Evolutionary conservation across 2,329 filamentous ascomycete species (phyloP), one percentile per base, ranked within the genome.

Genomic region (Fusarium neocosmosporiellum): DNA sequence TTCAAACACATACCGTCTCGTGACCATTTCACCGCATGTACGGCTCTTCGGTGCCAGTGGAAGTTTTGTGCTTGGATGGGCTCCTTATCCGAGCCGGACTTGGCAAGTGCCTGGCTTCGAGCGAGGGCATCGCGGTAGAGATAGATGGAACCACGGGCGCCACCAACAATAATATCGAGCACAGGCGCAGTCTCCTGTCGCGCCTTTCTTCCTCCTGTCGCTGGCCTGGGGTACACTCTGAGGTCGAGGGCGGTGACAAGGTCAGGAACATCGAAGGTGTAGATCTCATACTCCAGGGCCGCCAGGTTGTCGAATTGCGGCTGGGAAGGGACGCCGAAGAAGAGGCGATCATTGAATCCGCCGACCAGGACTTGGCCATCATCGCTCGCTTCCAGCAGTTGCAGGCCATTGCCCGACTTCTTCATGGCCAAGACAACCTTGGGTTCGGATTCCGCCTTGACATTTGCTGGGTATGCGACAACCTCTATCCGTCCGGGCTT

Each of bases 31-130:
- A 98, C 87, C 11, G 94, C 89, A 76, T 93, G 92, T 10, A 98
- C 95, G 57, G 92, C 90, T 75, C 92, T 91, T 76, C 95, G 89
- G 82, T 99, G 96, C 96, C 96, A 99, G 81, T 98, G 96, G 61
- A 95, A 86, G 71, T 92, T 93, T 65, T 92, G 90, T 36, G 87
- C 87, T 67, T 87, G 86, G 27, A 90, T 80, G 22, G 88, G 86
- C 43, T 89, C 82, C 74, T 85, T 84, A 78, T 84, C 81, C 59
- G 75, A 76, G 37, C 82, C 82, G 2, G 80, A 77, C 54, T 81
- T 82, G 3, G 81, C 80, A 34, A 84, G 80, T 53, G 80, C 81
- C 59, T 86, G 86, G 39, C 93, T 84, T 70, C 89, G 89, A 65
- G 84, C 81, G 11, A 96, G 78, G 18, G 95, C 84, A 81, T 97